phyloP scores from a whole-genome alignment of 1,284 basidiomycete species.

The Stereum hirsutum region DNA sequence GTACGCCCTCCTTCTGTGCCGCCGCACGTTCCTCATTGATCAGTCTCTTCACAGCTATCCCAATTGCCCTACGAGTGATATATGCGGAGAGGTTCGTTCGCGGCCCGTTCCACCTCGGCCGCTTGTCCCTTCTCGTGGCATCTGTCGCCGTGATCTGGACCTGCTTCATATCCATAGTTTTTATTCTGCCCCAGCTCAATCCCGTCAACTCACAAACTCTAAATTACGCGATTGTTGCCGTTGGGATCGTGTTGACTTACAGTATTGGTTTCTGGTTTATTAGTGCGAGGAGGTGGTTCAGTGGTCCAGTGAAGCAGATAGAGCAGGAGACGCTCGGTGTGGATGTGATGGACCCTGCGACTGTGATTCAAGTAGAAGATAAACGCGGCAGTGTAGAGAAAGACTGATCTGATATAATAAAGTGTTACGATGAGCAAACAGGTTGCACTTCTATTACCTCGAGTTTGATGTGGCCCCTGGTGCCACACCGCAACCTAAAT shows the following conservation, averaged over 20 bases:
- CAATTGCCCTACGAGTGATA: constrained; percentile 56
- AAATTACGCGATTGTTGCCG: constrained; percentile 67
- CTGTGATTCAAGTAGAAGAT: too few species aligned
- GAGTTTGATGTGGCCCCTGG: too few species aligned
- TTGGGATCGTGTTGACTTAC: constrained; percentile 58
- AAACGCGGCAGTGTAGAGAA: too few species aligned
- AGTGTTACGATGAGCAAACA: too few species aligned
- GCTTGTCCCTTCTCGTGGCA: constrained; percentile 48
- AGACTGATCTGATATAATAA: too few species aligned
- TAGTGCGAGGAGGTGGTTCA: constrained; percentile 64
- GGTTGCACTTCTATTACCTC: too few species aligned
- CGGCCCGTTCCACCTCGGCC: constrained; percentile 66
- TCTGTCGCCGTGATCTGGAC: constrained; percentile 48
- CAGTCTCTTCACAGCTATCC: constrained; percentile 35
- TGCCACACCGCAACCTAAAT: too few species aligned
- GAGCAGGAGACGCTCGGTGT: too few species aligned
- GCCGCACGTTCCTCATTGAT: background rate
- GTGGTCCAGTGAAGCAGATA: constrained; percentile 57
- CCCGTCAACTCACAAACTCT: constrained; percentile 62
- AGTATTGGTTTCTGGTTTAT: constrained; percentile 56
- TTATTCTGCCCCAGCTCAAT: constrained; percentile 59
- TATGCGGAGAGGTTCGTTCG: constrained; percentile 49
- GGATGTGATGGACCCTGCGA: too few species aligned
- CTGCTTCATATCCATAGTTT: constrained; percentile 52
- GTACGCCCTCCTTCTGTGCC: constrained; percentile 18